phyloP scores from a whole-genome alignment of 306 rosid species.

The Canavalia gladiata region DNA sequence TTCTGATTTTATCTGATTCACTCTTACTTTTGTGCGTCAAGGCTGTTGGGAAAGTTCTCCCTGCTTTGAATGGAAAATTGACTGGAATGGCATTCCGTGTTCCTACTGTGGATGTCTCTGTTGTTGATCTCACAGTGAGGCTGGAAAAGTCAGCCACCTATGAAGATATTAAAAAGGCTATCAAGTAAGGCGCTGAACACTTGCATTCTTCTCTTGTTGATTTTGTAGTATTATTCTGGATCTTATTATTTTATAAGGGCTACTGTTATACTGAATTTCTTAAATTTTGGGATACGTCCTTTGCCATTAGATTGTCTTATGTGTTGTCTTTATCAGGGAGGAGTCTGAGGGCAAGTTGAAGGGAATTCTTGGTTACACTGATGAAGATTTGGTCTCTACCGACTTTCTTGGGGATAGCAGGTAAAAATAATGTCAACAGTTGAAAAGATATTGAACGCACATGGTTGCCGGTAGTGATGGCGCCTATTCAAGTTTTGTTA shows the following conservation, averaged over 20 bases:
- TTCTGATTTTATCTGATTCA: background rate
- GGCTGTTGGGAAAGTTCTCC: slow-evolving; percentile 85
- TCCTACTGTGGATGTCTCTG: slow-evolving; percentile 82
- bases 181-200: slow-evolving; percentile 61
- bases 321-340: slow-evolving; percentile 54
- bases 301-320: background rate
- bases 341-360: slow-evolving; percentile 81
- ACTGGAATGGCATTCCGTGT: slow-evolving; percentile 91
- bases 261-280: background rate
- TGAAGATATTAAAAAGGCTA: slow-evolving; percentile 68
- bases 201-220: background rate
- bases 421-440: slow-evolving; percentile 30
- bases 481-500: background rate
- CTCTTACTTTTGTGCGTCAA: slow-evolving; percentile 10
- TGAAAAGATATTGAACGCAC: background rate
- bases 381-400: slow-evolving; percentile 78
- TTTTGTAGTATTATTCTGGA: background rate
- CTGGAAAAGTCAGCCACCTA: slow-evolving; percentile 65
- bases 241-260: background rate
- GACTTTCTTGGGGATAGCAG: slow-evolving; percentile 81
- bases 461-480: background rate
- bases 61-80: slow-evolving; percentile 77
- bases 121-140: slow-evolving; percentile 84
- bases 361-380: slow-evolving; percentile 82
- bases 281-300: background rate